Conservation (phyloP, 106 monocot genomes). For the Hemerocallis citrina region DNA sequence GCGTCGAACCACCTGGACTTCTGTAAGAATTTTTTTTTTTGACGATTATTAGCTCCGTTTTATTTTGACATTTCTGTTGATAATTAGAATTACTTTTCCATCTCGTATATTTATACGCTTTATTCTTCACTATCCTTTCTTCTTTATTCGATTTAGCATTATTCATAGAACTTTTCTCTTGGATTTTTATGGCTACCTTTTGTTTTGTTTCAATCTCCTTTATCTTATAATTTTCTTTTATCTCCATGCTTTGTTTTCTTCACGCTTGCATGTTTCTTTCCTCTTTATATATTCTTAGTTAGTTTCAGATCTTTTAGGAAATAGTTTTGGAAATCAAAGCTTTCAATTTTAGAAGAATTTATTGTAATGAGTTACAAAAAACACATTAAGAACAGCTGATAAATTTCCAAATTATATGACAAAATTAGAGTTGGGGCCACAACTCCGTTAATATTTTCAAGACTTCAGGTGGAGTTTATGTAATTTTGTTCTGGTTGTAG, state of each 20-base stretch:
- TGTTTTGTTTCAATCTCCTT: conserved; percentile 10
- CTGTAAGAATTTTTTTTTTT: no score
- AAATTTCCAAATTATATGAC: no score
- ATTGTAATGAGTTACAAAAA: no score
- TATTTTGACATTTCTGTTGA: not conserved
- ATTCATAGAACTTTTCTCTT: not conserved
- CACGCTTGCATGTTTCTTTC: not conserved
- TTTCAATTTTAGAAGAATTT: no score
- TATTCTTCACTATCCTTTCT: conserved; percentile 3
- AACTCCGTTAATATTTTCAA: no score
- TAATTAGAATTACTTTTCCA: conserved; percentile 5
- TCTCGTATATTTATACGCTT: not conserved
- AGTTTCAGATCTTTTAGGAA: not conserved
- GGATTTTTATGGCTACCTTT: not conserved
- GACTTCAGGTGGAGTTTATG: no score
- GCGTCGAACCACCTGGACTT: conserved; percentile 12
- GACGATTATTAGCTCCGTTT: not conserved
- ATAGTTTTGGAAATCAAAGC: no score
- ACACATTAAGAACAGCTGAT: no score
- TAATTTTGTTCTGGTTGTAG: no score
- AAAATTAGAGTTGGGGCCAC: not conserved
- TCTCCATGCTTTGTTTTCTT: conserved; percentile 5
- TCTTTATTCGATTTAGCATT: conserved; percentile 6
- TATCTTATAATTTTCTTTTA: conserved; percentile 10
- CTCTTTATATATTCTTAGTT: conserved; percentile 6